Evolutionary conservation across 2,329 filamentous ascomycete genomes (phyloP).

Genomic region (Colletotrichum sp.): DNA sequence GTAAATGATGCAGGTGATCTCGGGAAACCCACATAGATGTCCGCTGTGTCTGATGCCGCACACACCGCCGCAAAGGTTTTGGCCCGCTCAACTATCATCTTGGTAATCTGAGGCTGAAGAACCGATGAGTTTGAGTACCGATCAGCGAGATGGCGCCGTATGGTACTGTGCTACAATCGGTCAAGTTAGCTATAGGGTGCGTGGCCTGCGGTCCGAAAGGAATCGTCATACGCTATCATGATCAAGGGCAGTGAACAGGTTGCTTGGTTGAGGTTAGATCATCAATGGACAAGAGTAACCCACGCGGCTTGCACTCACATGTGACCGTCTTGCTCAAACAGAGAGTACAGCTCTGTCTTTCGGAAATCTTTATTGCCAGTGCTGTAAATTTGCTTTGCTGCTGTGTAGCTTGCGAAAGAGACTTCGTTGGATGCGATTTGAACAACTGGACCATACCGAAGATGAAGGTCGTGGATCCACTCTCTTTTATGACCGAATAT

Average conservation of each 20-base stretch:
- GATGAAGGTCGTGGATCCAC: background rate
- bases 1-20: background rate
- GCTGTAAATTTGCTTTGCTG: background rate
- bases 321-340: background rate
- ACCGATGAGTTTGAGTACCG: background rate
- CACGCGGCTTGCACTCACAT: background rate
- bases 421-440: background rate
- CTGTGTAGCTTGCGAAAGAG: background rate
- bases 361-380: background rate
- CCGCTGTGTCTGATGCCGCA: background rate
- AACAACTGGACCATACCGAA: background rate
- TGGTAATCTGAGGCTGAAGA: background rate
- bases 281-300: background rate
- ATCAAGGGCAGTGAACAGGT: background rate
- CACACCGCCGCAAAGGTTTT: background rate
- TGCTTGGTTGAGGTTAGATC: background rate
- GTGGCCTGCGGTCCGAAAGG: rapidly evolving
- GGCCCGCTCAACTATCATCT: background rate
- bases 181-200: background rate
- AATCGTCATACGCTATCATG: background rate
- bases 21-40: background rate
- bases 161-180: background rate
- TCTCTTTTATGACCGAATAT: background rate
- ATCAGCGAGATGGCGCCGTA: background rate
- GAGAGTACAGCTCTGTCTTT: background rate